Evolutionary conservation across 179 eudicot species (phyloP), one percentile per base, ranked within the genome.

Genomic region (Nepenthes alata): DNA sequence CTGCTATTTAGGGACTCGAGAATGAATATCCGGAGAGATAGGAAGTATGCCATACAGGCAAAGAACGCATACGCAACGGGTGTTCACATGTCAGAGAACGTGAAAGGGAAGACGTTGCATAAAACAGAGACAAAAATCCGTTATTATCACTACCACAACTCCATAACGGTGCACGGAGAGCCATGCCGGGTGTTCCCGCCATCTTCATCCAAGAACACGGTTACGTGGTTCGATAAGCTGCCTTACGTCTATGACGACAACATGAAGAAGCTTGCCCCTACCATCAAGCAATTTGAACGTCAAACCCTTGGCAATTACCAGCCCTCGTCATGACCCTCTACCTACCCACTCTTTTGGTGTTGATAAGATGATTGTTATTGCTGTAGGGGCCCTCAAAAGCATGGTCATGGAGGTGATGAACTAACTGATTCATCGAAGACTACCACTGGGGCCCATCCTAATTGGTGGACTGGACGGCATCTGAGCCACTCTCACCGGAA

Each of bases 11-110:
- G 79, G 61, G 87, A 83, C 73, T 78, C 79, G 0, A 61, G 85
- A 55, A 76, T 72, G 10, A 72, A 67, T 45, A 83, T 77, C 59
- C 59, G 87, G 15, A 67, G 84, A 51, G 87, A 83, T 58, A 57
- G 87, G 35, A 83, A 83, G 61, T 83, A 83, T 38, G 85, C 87
- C 2, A 83, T 83, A 58, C 85, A 80, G 60, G 85, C 87, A 1
- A 71, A 76, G 65, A 73, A 80, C 8, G 87, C 78, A 0, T 81
- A 41, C 16, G 83, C 87, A 2, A 75, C 87, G 0, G 87, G 87
- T 14, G 83, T 83, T 8, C 87, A 83, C 72, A 83, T 83, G 83
- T 83, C 87, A 0, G 85, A 83, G 67, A 83, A 83, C 38, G 72
- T 75, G 52, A 49, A 68, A 7, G 87, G 87, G 11, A 73, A 79